Evolutionary conservation across 2,329 filamentous ascomycete genomes (phyloP).

Genomic region (Calonectria pauciramosa): DNA sequence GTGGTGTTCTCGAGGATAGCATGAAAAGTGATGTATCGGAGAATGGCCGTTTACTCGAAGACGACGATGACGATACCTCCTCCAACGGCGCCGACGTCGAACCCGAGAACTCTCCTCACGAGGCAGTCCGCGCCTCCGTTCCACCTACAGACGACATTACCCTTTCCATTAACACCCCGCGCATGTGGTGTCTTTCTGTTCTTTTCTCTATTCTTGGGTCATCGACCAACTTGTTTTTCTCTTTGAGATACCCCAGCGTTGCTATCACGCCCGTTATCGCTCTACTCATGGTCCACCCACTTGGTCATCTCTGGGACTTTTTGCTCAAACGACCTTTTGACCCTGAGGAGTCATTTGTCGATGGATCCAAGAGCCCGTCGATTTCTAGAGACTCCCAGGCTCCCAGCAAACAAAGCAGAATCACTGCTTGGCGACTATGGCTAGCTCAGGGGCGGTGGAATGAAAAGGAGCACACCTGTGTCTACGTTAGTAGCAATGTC

Average conservation of each 20-base stretch:
- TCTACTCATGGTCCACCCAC: conserved; percentile 84
- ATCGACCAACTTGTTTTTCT: conserved; percentile 90
- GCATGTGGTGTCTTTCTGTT: conserved; percentile 88
- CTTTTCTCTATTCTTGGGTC: conserved; percentile 86
- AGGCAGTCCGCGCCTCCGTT: conserved; percentile 85
- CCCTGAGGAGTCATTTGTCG: conserved; percentile 62
- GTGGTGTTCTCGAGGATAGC: conserved; percentile 59
- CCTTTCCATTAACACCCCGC: conserved; percentile 88
- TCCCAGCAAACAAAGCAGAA: conserved; percentile 42
- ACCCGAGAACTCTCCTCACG: conserved; percentile 78
- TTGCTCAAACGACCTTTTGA: conserved; percentile 74
- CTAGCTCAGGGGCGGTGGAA: conserved; percentile 87
- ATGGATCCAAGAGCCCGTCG: conserved; percentile 58
- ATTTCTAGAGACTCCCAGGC: conserved; percentile 36
- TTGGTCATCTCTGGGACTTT: conserved; percentile 85
- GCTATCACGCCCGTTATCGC: conserved; percentile 92
- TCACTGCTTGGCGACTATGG: conserved; percentile 74
- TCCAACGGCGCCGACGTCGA: conserved; percentile 61
- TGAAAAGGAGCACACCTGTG: conserved; percentile 89
- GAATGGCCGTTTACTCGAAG: conserved; percentile 49
- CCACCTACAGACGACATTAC: conserved; percentile 80
- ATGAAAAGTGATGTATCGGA: conserved; percentile 56
- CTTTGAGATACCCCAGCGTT: conserved; percentile 89
- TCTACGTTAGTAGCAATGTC: conserved; percentile 91
- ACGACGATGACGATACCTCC: conserved; percentile 55